Evolutionary conservation across 1,284 basidiomycete genomes (phyloP).

Genomic region (Trametes sp.): DNA sequence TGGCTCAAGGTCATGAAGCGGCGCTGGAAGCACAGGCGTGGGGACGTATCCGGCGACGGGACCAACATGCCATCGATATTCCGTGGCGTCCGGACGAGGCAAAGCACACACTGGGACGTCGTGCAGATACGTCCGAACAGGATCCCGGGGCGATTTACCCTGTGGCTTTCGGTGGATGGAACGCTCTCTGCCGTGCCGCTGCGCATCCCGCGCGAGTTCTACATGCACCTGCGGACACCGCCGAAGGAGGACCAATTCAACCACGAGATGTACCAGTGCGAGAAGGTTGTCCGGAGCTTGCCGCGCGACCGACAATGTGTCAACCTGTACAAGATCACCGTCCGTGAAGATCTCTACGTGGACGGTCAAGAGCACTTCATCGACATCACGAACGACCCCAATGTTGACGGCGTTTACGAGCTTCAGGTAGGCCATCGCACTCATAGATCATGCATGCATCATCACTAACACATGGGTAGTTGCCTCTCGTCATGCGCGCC

Average conservation of each 20-base stretch:
- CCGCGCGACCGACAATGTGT: conserved; percentile 82
- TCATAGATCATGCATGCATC: neutral
- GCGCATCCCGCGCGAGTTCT: conserved; percentile 91
- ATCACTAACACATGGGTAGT: conserved; percentile 49
- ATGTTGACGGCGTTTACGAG: conserved; percentile 96
- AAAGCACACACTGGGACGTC: conserved; percentile 89
- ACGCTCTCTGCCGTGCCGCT: conserved; percentile 84
- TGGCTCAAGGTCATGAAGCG: conserved; percentile 86
- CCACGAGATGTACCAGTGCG: conserved; percentile 72
- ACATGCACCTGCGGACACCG: conserved; percentile 84
- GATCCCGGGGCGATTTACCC: conserved; percentile 83
- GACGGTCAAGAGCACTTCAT: conserved; percentile 92
- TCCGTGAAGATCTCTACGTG: conserved; percentile 86
- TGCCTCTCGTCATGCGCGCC: conserved; percentile 87
- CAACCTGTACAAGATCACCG: conserved; percentile 87
- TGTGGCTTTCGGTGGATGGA: conserved; percentile 91
- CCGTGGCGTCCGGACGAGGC: conserved; percentile 70
- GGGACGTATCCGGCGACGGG: conserved; percentile 42
- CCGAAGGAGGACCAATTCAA: conserved; percentile 73
- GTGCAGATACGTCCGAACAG: conserved; percentile 87
- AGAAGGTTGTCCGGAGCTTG: conserved; percentile 80
- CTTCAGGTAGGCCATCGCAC: conserved; percentile 65
- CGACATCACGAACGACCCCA: conserved; percentile 91
- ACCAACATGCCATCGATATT: conserved; percentile 80
- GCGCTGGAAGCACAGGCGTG: conserved; percentile 75